phyloP scores from a whole-genome alignment of 768 basidiomycete genomes.

The Phanerodontia chrysosporium region DNA sequence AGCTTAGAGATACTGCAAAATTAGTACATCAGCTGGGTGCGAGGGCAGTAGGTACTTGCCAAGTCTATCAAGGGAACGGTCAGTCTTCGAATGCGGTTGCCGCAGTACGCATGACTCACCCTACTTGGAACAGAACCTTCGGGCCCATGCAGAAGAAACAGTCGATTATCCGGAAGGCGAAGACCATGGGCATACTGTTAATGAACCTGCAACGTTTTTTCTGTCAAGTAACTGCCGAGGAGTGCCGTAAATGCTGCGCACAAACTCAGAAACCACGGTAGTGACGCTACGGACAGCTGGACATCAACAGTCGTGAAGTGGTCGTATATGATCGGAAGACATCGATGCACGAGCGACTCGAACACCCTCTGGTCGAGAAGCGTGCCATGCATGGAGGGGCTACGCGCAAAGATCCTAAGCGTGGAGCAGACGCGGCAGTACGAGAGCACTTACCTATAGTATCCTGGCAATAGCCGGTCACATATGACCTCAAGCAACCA shows the following conservation, averaged over 20 bases:
- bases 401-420: conserved; percentile 24
- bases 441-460: conserved; percentile 75
- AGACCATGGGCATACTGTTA: conserved; percentile 95
- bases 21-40: neutral
- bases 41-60: conserved; percentile 40
- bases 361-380: conserved; percentile 98
- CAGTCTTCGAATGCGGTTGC: neutral
- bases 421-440: neutral
- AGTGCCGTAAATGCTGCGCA: conserved; percentile 40
- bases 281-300: conserved; percentile 91
- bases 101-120: conserved; percentile 45
- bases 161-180: conserved; percentile 95
- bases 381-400: conserved; percentile 98
- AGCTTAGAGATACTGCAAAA: conserved; percentile 40
- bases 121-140: conserved; percentile 97
- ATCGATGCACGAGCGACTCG: conserved; percentile 85
- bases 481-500: conserved; percentile 96
- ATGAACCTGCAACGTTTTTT: conserved; percentile 52
- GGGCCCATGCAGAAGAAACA: conserved; percentile 99
- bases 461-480: conserved; percentile 92
- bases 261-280: conserved; percentile 98
- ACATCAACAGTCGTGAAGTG: conserved; percentile 91
- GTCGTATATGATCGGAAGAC: conserved; percentile 90
- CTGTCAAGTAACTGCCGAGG: neutral
- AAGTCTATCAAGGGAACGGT: conserved; percentile 33